These are phyloP conservation scores for Rhodotorula taiwanensis DNA, from an alignment of 768 basidiomycete genomes.

Conservation along the genomic window DNA sequence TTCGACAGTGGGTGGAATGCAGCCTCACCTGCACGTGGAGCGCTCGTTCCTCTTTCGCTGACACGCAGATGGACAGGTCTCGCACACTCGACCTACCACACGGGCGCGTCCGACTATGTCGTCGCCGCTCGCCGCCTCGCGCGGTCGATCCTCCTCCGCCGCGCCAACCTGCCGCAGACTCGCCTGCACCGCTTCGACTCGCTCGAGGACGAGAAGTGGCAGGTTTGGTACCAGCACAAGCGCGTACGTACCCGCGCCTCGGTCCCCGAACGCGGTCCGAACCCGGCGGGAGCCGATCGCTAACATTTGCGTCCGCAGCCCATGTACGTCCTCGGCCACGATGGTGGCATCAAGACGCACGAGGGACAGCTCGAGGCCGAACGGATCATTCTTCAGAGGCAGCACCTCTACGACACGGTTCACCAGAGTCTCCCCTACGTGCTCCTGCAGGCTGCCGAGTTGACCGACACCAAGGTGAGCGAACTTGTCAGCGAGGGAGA, in stretches of 20 bases:
- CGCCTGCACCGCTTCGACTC: constrained; percentile 51
- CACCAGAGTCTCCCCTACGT: constrained; percentile 53
- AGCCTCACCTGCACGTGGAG: too few species aligned
- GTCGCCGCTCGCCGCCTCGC: constrained; percentile 53
- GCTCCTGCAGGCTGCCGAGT: constrained; percentile 54
- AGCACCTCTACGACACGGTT: constrained; percentile 53
- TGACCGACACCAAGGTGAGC: constrained; percentile 59
- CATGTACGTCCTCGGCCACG: constrained; percentile 60
- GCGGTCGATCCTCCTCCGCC: constrained; percentile 52
- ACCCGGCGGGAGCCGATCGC: too few species aligned
- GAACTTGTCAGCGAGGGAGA: too few species aligned
- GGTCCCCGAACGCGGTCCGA: neutral
- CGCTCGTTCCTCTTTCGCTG: neutral
- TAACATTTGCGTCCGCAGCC: too few species aligned
- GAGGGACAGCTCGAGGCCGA: constrained; percentile 34
- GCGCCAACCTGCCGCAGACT: constrained; percentile 49
- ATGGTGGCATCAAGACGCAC: constrained; percentile 48
- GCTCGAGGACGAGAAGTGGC: constrained; percentile 53
- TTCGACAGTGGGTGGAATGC: constrained; percentile 50
- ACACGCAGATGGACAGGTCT: constrained; percentile 45
- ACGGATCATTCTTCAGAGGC: constrained; percentile 51
- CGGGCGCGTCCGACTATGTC: constrained; percentile 45
- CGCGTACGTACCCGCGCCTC: constrained; percentile 45
- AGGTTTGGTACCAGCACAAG: constrained; percentile 47
- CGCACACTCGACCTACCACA: constrained; percentile 49